Conservation (phyloP, 1,284 basidiomycete genomes). For the Xerocomus amazonicus region DNA sequence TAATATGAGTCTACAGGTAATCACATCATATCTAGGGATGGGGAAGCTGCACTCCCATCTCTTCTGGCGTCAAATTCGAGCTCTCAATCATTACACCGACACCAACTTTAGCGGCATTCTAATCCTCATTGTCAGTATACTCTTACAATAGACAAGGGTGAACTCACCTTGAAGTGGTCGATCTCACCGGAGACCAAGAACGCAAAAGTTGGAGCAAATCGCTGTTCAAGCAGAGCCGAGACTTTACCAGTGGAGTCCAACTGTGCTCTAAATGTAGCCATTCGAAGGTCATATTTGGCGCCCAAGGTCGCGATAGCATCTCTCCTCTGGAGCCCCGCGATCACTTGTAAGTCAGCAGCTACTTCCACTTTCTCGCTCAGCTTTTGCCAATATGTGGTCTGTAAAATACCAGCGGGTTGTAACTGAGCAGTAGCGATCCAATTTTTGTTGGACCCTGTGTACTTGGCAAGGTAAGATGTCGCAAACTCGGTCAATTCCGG, state of each 20-base stretch:
- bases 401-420: slow-evolving; percentile 83
- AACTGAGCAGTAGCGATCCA: slow-evolving; percentile 95
- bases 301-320: slow-evolving; percentile 92
- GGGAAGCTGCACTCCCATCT: slow-evolving; percentile 66
- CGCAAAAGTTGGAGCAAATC: slow-evolving; percentile 92
- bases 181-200: slow-evolving; percentile 97
- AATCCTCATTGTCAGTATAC: slow-evolving; percentile 14
- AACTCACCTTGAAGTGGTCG: slow-evolving; percentile 90
- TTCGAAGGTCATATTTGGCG: slow-evolving; percentile 94
- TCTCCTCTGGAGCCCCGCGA: slow-evolving; percentile 74
- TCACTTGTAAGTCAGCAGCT: slow-evolving; percentile 89
- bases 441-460: slow-evolving; percentile 66
- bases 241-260: slow-evolving; percentile 93
- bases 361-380: slow-evolving; percentile 97
- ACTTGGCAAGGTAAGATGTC: slow-evolving; percentile 88
- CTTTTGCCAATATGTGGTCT: slow-evolving; percentile 96
- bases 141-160: neutral
- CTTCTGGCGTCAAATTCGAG: slow-evolving; percentile 70
- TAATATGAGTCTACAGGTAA: slow-evolving; percentile 31
- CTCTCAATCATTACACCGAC: slow-evolving; percentile 97
- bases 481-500: slow-evolving; percentile 73
- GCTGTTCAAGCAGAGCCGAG: slow-evolving; percentile 91
- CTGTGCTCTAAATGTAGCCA: slow-evolving; percentile 91
- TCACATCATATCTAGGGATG: slow-evolving; percentile 37
- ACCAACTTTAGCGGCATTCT: slow-evolving; percentile 93